A percentile compares a stretch with the other conserved stretches of the same genome.
Evolutionary conservation across 2,329 filamentous ascomycete genomes (phyloP).

Genomic region (Aureobasidium sp.): DNA sequence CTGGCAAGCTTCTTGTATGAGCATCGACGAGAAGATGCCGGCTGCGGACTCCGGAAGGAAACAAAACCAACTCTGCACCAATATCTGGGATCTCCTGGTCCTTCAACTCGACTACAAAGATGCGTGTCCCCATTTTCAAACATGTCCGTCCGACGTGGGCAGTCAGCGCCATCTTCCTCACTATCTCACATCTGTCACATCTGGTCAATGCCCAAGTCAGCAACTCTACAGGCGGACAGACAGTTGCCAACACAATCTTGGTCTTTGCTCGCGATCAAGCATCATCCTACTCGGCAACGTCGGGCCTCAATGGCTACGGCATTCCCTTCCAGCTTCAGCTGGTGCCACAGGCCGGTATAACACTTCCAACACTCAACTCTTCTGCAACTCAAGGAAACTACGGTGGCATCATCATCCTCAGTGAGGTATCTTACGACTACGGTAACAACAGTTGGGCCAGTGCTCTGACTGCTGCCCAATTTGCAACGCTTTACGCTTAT

Average conservation of each 20-base stretch:
- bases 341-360: conserved; percentile 45
- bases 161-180: neutral
- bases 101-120: neutral
- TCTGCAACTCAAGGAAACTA: conserved; percentile 47
- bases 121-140: neutral
- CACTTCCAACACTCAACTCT: conserved; percentile 47
- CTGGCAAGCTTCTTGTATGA: neutral
- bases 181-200: neutral
- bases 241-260: conserved; percentile 41
- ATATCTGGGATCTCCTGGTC: neutral
- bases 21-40: neutral
- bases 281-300: conserved; percentile 43
- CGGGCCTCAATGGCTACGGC: conserved; percentile 53
- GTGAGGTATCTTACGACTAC: conserved; percentile 50
- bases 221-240: conserved; percentile 14
- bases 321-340: conserved; percentile 51
- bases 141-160: neutral
- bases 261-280: conserved; percentile 48
- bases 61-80: neutral
- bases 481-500: conserved; percentile 50
- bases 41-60: neutral
- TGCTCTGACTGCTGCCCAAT: conserved; percentile 50
- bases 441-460: conserved; percentile 40
- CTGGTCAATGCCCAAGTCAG: neutral
- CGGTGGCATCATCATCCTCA: conserved; percentile 50